Evolutionary conservation across 495 filamentous ascomycete genomes (phyloP).

Genomic region (Lasiosphaeria hispida): DNA sequence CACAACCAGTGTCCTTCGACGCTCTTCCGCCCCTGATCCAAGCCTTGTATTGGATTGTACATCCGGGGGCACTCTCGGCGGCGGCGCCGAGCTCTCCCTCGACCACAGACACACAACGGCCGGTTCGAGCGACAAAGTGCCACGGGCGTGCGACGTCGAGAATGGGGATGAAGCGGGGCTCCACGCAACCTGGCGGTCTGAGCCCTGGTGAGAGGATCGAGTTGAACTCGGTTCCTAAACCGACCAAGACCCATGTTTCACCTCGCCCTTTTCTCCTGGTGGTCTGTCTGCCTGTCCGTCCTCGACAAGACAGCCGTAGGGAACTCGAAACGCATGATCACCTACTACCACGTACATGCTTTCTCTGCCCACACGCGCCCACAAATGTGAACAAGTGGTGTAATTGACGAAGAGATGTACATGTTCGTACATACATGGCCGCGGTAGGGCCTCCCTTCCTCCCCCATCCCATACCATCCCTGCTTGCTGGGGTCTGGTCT

Average conservation of each 20-base stretch:
- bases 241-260: constrained; percentile 18
- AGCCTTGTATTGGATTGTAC: too few relatives aligned
- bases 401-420: too few relatives aligned
- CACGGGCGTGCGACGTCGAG: constrained; percentile 9
- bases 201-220: constrained; percentile 6
- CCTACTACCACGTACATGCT: neutral
- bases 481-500: too few relatives aligned
- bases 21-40: too few relatives aligned
- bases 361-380: too few relatives aligned
- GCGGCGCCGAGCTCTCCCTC: neutral
- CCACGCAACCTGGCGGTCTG: constrained; percentile 18
- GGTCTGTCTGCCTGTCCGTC: neutral
- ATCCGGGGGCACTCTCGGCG: neutral
- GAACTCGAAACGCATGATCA: constrained; percentile 24
- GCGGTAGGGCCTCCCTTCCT: too few relatives aligned
- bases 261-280: constrained; percentile 6
- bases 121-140: constrained; percentile 14
- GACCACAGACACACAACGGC: neutral
- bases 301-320: constrained; percentile 3
- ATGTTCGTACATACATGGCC: too few relatives aligned
- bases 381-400: too few relatives aligned
- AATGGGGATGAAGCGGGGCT: constrained; percentile 11
- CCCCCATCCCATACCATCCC: too few relatives aligned
- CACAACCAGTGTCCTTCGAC: too few relatives aligned
- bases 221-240: neutral